Conservation (phyloP, 352 stramenopile genomes). For the Phytopythium oedochilum region DNA sequence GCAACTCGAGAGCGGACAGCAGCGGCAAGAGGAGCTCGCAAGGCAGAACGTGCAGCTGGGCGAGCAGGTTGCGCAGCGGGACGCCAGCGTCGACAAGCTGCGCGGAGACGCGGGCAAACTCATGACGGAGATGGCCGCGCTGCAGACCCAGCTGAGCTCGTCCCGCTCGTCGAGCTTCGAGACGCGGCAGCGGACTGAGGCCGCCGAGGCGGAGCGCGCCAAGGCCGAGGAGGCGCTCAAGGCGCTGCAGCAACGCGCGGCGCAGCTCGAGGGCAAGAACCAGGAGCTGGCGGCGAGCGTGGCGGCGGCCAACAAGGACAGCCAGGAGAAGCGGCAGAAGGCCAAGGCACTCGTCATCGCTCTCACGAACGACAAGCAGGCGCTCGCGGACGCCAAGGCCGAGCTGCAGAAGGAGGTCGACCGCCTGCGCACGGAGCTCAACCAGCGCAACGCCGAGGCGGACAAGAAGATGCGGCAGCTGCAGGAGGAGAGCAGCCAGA, state of each 20-base stretch:
- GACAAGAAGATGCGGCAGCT: conserved; percentile 58
- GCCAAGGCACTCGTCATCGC: conserved; percentile 62
- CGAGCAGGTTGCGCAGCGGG: conserved; percentile 51
- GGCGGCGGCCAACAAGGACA: conserved; percentile 46
- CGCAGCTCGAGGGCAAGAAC: conserved; percentile 50
- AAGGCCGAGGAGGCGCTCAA: conserved; percentile 30
- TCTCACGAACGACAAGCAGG: conserved; percentile 62
- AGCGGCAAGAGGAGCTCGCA: conserved; percentile 37
- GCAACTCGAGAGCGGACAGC: conserved; percentile 24
- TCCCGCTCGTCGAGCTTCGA: conserved; percentile 41
- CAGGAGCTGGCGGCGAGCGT: conserved; percentile 36
- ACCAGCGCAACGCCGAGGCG: conserved; percentile 71
- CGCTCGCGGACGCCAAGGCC: conserved; percentile 32
- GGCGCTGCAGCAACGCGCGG: conserved; percentile 30
- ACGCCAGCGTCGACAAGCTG: conserved; percentile 37
- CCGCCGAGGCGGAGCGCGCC: conserved; percentile 38
- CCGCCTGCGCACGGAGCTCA: conserved; percentile 69
- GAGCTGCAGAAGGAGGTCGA: conserved; percentile 65
- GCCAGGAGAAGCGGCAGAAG: conserved; percentile 64
- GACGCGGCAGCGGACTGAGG: conserved; percentile 34
- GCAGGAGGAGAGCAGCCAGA: conserved; percentile 52
- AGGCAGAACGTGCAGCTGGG: conserved; percentile 51
- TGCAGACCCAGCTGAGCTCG: conserved; percentile 33
- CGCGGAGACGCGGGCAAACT: conserved; percentile 43
- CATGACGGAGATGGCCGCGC: conserved; percentile 27